Evolutionary conservation across 345 rosid genomes (phyloP).

Genomic region (Mangifera indica): DNA sequence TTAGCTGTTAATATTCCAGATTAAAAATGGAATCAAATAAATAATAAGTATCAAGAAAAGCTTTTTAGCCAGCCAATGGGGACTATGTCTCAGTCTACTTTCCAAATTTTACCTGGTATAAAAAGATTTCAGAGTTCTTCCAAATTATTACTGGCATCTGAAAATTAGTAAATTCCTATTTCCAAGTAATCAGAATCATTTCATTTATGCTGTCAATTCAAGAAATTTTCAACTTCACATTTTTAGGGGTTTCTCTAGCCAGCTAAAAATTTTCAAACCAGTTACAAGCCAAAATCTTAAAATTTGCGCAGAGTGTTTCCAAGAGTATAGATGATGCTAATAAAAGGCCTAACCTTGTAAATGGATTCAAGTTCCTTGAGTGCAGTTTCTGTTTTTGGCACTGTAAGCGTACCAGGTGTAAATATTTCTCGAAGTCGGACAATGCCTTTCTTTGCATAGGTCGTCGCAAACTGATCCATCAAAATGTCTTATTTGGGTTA

Average conservation of each 20-base stretch:
- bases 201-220: not conserved
- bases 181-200: not conserved
- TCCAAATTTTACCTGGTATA: too few relatives aligned
- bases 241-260: not conserved
- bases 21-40: not conserved
- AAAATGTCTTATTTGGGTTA: constrained; percentile 8
- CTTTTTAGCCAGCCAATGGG: not conserved
- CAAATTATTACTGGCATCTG: not conserved
- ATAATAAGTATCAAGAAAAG: not conserved
- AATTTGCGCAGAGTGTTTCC: not conserved
- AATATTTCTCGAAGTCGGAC: constrained; percentile 86
- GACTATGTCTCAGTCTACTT: too few relatives aligned
- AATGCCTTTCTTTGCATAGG: constrained; percentile 58
- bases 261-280: not conserved
- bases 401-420: constrained; percentile 58
- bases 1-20: constrained; percentile 4
- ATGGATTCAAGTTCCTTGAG: constrained; percentile 90
- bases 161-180: too few relatives aligned
- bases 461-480: constrained; percentile 65
- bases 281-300: not conserved
- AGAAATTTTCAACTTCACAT: not conserved
- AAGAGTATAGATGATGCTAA: not conserved
- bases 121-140: too few relatives aligned
- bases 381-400: constrained; percentile 62
- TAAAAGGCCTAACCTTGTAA: constrained; percentile 63